Conservation (phyloP, 164 flowering plant species). For the Protea cynaroides region DNA sequence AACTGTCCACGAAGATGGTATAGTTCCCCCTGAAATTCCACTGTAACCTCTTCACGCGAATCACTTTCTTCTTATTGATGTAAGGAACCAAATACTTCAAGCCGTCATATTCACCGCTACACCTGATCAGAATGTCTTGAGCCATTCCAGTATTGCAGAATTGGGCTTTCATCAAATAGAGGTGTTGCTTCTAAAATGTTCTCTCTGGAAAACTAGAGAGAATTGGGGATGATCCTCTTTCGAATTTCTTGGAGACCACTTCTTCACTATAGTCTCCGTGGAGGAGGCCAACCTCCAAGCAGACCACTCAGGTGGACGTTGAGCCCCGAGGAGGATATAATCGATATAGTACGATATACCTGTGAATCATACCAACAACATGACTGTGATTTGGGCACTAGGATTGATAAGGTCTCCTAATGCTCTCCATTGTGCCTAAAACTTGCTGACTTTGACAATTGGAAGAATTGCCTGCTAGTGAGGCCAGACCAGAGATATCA, state of each 20-base stretch:
- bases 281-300: constrained; percentile 43
- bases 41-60: constrained; percentile 61
- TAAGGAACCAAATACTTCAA: constrained; percentile 40
- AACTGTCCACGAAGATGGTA: constrained; percentile 64
- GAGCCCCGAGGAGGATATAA: no score
- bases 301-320: no score
- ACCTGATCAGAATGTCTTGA: constrained; percentile 68
- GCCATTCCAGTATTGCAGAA: constrained; percentile 43
- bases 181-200: constrained; percentile 59
- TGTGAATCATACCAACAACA: constrained; percentile 41
- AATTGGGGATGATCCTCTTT: constrained; percentile 24
- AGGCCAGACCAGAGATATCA: no score
- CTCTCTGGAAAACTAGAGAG: constrained; percentile 46
- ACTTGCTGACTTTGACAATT: no score
- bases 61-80: constrained; percentile 68
- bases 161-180: constrained; percentile 63
- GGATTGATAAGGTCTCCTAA: constrained; percentile 85
- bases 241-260: constrained; percentile 31
- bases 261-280: constrained; percentile 60
- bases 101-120: constrained; percentile 56
- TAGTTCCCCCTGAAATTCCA: constrained; percentile 97
- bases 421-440: constrained; percentile 48
- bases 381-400: constrained; percentile 90
- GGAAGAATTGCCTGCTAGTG: no score
- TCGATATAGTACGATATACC: constrained; percentile 63